phyloP scores from a whole-genome alignment of 345 rosid genomes.

The Balakata baccata region DNA sequence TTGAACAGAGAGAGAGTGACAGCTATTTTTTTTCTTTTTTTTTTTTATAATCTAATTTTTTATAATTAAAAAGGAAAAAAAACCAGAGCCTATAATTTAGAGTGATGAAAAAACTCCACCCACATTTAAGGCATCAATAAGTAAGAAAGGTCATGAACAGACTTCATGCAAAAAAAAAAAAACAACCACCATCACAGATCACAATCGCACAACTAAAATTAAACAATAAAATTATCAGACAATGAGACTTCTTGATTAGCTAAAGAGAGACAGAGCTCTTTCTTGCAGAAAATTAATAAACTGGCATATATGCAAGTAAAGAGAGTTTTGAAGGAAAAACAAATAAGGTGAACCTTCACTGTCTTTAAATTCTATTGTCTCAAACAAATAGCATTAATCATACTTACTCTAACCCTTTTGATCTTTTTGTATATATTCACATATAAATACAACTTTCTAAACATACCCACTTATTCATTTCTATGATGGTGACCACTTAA shows the following conservation, averaged over 20 bases:
- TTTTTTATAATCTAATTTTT: too few relatives aligned
- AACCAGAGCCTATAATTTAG: too few relatives aligned
- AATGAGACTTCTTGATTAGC: too few relatives aligned
- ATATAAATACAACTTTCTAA: slow-evolving; percentile 8
- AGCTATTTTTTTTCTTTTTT: too few relatives aligned
- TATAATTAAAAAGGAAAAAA: too few relatives aligned
- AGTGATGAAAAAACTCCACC: too few relatives aligned
- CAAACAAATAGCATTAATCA: neutral
- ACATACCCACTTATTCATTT: neutral
- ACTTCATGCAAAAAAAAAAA: too few relatives aligned
- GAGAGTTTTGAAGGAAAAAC: slow-evolving; percentile 4
- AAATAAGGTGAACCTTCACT: slow-evolving; percentile 17
- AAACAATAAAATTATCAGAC: too few relatives aligned
- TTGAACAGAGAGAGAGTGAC: neutral
- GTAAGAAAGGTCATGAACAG: too few relatives aligned
- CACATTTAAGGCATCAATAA: too few relatives aligned
- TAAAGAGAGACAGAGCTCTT: neutral
- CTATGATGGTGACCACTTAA: neutral
- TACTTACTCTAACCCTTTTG: neutral
- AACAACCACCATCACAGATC: too few relatives aligned
- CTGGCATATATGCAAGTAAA: slow-evolving; percentile 24
- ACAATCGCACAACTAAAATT: too few relatives aligned
- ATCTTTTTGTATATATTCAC: slow-evolving; percentile 23
- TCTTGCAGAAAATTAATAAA: neutral
- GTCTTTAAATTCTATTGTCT: slow-evolving; percentile 1